Conservation (phyloP, 179 eudicot genomes). For the Silene coronaria region DNA sequence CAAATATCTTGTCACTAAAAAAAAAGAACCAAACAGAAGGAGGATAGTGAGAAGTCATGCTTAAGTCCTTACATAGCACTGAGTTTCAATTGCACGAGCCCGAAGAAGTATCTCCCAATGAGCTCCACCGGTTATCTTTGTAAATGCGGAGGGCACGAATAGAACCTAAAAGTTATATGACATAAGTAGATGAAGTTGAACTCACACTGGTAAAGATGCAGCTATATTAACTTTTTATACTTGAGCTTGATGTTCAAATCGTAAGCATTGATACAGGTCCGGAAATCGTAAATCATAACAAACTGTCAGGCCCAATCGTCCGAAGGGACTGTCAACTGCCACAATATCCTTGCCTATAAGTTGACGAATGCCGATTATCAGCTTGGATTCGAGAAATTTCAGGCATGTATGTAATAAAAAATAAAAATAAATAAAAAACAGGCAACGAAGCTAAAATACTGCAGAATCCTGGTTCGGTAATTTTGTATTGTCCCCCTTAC, state of each 20-base stretch:
- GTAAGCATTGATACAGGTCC: constrained; percentile 65
- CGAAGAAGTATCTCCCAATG: constrained; percentile 98
- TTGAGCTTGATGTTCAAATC: constrained; percentile 68
- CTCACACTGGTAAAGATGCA: constrained; percentile 1
- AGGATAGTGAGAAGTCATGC: not conserved
- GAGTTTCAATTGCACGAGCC: constrained; percentile 92
- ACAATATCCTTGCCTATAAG: constrained; percentile 64
- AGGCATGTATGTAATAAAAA: not conserved
- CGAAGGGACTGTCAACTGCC: constrained; percentile 71
- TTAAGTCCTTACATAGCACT: constrained; percentile 70
- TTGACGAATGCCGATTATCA: constrained; percentile 10
- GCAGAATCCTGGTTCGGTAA: not conserved
- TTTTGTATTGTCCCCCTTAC: not conserved
- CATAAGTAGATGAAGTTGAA: constrained; percentile 3
- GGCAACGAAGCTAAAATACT: not conserved
- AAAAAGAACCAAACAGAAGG: not conserved
- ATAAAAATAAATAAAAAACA: not conserved
- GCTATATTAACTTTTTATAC: constrained; percentile 25
- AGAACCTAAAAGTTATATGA: constrained; percentile 41
- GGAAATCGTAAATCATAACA: constrained; percentile 95
- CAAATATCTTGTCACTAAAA: not conserved
- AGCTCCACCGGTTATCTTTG: constrained; percentile 81
- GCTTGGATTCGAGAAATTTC: constrained; percentile 4
- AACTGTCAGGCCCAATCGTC: constrained; percentile 78
- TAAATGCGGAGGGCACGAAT: constrained; percentile 88